Conservation (phyloP, 2,329 filamentous ascomycete species). For the Botrytis byssoidea region DNA sequence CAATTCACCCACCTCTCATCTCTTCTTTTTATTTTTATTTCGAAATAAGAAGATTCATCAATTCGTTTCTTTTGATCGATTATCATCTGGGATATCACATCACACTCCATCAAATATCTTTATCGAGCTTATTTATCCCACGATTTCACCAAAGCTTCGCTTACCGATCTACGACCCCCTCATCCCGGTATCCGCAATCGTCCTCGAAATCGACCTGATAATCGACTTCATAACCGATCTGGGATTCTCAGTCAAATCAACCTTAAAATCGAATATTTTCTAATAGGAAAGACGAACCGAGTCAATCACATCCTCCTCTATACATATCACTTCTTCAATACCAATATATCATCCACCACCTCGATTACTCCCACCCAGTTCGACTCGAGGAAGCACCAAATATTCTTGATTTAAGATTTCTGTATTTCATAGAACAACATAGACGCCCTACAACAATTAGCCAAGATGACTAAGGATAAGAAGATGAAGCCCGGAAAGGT, state of each 20-base stretch:
- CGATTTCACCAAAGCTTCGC: neutral
- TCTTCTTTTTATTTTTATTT: neutral
- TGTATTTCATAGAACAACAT: neutral
- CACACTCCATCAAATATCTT: neutral
- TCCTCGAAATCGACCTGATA: neutral
- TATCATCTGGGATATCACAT: neutral
- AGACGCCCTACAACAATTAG: neutral
- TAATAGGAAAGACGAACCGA: neutral
- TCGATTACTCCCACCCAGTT: neutral
- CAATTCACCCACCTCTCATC: neutral
- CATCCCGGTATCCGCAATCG: neutral
- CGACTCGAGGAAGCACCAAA: neutral
- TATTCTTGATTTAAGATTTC: neutral
- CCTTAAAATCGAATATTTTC: neutral
- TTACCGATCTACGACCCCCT: constrained; percentile 8
- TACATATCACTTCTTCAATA: neutral
- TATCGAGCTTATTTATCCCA: neutral
- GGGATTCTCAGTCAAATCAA: neutral
- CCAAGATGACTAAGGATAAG: neutral
- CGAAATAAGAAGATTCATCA: neutral
- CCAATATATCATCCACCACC: neutral
- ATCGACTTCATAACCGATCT: neutral
- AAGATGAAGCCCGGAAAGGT: neutral
- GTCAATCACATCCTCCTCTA: neutral
- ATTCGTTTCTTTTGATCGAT: neutral